Evolutionary conservation across 1,139 yeast species (phyloP).

Genomic region (Pneumocystis canis): DNA sequence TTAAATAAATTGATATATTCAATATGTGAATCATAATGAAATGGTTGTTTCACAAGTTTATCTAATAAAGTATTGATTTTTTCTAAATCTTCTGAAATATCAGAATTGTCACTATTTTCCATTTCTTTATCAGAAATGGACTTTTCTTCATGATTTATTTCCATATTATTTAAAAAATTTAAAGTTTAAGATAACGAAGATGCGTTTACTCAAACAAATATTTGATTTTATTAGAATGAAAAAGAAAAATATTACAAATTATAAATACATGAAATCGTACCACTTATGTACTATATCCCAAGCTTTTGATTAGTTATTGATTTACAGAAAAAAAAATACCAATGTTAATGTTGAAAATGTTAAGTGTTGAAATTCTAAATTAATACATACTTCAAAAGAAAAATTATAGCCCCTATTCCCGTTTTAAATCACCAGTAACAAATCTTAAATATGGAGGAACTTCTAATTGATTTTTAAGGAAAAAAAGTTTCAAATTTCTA

Average conservation of each 20-base stretch:
- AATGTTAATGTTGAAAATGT: neutral
- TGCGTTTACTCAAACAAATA: neutral
- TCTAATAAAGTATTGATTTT: neutral
- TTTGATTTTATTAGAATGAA: neutral
- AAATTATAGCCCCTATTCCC: neutral
- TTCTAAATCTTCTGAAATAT: neutral
- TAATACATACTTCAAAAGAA: neutral
- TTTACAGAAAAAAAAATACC: neutral
- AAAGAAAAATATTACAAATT: neutral
- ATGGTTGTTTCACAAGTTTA: neutral
- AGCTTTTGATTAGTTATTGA: neutral
- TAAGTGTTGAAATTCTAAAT: neutral
- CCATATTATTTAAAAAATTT: neutral
- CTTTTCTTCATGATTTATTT: neutral
- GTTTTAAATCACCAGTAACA: conserved; percentile 74
- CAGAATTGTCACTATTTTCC: neutral
- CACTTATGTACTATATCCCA: neutral
- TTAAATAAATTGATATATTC: conserved; percentile 1
- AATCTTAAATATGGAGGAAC: conserved; percentile 31
- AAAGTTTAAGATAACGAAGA: neutral
- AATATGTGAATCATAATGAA: conserved; percentile 1
- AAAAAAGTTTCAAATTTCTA: conserved; percentile 27
- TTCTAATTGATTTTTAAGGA: neutral
- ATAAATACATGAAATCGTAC: neutral
- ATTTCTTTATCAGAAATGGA: neutral